A percentile compares a stretch with the other conserved stretches of the same genome.
Conservation (phyloP, 306 rosid species). For the Ochetophila trinervis region DNA sequence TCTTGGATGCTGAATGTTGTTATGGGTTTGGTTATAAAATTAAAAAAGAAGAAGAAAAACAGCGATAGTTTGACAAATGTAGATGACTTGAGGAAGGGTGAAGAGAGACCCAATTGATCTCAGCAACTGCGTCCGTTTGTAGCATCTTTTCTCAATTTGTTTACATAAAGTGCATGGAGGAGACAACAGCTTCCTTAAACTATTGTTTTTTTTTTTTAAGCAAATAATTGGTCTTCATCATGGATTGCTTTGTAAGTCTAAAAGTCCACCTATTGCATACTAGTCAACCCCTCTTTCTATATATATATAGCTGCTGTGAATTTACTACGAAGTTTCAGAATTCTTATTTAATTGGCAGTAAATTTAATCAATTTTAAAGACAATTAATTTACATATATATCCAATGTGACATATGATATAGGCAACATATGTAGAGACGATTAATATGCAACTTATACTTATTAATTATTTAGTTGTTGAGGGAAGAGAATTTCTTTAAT, state of each 20-base stretch:
- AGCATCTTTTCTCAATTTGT: constrained; percentile 24
- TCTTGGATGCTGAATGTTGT: constrained; percentile 7
- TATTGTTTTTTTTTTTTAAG: constrained; percentile 8
- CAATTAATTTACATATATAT: too few relatives aligned
- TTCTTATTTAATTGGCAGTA: too few relatives aligned
- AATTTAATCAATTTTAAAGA: too few relatives aligned
- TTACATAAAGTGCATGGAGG: constrained; percentile 44
- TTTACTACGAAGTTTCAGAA: too few relatives aligned
- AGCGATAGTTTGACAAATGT: constrained; percentile 25
- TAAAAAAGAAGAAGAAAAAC: constrained; percentile 17
- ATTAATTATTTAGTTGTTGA: too few relatives aligned
- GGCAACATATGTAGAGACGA: too few relatives aligned
- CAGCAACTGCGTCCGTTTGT: constrained; percentile 37
- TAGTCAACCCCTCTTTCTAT: too few relatives aligned
- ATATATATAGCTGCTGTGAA: too few relatives aligned
- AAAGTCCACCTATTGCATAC: too few relatives aligned
- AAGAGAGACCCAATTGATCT: constrained; percentile 29
- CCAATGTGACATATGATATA: too few relatives aligned
- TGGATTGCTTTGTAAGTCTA: constrained; percentile 12
- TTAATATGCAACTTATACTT: too few relatives aligned
- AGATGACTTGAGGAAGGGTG: constrained; percentile 25
- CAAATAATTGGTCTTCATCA: constrained; percentile 28
- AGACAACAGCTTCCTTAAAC: constrained; percentile 27
- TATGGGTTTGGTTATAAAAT: constrained; percentile 29
- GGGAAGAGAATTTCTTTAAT: too few relatives aligned